These are phyloP conservation scores for Nicotiana attenuata DNA, from an alignment of 257 asterid genomes.

Conservation along the genomic window DNA sequence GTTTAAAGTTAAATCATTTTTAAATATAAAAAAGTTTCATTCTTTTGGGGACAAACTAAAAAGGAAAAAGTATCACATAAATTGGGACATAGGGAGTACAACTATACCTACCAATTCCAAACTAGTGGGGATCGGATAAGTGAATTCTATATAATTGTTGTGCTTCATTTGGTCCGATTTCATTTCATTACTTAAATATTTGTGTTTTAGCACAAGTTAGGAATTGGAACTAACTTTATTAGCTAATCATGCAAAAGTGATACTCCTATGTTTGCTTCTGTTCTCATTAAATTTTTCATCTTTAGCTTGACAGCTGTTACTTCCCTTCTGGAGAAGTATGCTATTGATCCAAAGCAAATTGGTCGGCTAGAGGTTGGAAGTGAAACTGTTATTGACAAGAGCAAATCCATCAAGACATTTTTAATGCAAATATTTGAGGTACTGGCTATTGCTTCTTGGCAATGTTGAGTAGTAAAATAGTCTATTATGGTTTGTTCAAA, in stretches of 20 bases:
- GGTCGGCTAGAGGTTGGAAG: constrained; percentile 99
- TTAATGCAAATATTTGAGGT: constrained; percentile 99
- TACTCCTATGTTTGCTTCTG: not conserved
- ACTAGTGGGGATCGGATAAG: no score
- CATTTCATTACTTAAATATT: not conserved
- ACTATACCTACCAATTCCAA: no score
- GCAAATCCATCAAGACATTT: constrained; percentile 97
- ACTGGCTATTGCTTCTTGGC: not conserved
- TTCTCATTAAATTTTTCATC: constrained; percentile 14
- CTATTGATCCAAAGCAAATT: constrained; percentile 74
- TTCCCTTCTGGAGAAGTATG: constrained; percentile 83
- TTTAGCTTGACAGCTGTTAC: constrained; percentile 91
- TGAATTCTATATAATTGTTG: no score
- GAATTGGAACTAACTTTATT: not conserved
- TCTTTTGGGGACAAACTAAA: not conserved
- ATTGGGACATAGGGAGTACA: not conserved
- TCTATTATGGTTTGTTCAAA: not conserved
- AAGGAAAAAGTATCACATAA: not conserved
- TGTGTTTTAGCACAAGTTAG: not conserved
- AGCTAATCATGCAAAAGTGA: not conserved
- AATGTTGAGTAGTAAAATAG: not conserved
- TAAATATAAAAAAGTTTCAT: not conserved
- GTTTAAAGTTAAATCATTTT: no score
- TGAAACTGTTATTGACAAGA: constrained; percentile 95
- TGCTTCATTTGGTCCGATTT: not conserved